Evolutionary conservation across 495 filamentous ascomycete species (phyloP), one percentile per base, ranked within the genome.

Genomic region (Podospora australis): DNA sequence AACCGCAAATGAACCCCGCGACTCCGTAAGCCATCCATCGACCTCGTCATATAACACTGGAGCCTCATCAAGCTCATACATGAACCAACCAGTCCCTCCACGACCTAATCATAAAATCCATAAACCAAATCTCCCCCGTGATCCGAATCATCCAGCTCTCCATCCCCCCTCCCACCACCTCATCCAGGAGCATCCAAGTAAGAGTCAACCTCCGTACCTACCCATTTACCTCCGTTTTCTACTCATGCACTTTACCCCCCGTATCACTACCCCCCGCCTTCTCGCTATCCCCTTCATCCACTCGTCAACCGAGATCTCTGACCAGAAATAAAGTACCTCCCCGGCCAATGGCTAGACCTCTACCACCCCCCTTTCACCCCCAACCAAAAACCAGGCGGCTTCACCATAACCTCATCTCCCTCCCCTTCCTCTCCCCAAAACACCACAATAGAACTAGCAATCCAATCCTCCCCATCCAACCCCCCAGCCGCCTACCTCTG

Each of bases 331-430:
- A 50, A 81, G 78, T 92, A 91, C 65, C 69, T 83, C 22, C 84
- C 90, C 1, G 90, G 90, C 26, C 90, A 96, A 74, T 96, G 89
- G 89, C 74, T 96, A 44, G 90, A 96, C 60, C 80, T 90, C 5
- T 79, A 87, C 57, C 74, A 87, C 35, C 88, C 88, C 0, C 68
- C 69, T 14, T 73, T 86, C 39, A 86, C 87, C 0, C 65, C 66
- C 22, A 68, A 85, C 38, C 50, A 75, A 39, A 78, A 81, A 63
- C 82, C 87, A 2, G 88, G 88, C 6, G 88, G 88, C 4, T 95
- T 91, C 70, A 92, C 86, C 41, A 86, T 94, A 44, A 88, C 86
- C n/a, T 91, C 87, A 2, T 67, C 85, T 0, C 87, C 88, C 3
- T 71, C 69, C 4, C 9, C 10, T 30, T 41, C 36, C 6, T n/a